Percentiles rank a stretch among this genome's conserved stretches.
phyloP scores from a whole-genome alignment of 805 yeast species.

The Metschnikowia drakensbergensis region DNA sequence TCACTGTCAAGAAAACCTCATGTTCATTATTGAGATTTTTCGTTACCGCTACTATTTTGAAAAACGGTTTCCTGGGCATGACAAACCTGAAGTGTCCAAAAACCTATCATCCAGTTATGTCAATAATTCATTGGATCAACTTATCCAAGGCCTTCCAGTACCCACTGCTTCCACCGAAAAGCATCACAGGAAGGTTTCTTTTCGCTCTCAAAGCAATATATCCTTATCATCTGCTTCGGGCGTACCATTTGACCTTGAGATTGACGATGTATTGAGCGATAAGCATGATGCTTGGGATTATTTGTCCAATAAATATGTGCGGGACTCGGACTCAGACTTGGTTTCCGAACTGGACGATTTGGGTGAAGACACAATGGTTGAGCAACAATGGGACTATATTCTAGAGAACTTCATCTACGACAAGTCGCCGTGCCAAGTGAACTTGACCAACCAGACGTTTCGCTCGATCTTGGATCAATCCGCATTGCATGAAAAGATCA shows the following conservation, averaged over 20 bases:
- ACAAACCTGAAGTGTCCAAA: constrained; percentile 5
- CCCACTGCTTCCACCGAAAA: constrained; percentile 11
- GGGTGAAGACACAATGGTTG: constrained; percentile 8
- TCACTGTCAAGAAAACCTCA: constrained; percentile 45
- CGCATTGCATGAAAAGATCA: constrained; percentile 18
- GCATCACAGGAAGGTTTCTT: constrained; percentile 4
- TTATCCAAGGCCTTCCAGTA: constrained; percentile 14
- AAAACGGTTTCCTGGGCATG: constrained; percentile 14
- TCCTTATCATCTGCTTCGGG: constrained; percentile 6
- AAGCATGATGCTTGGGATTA: constrained; percentile 19
- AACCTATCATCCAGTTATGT: constrained; percentile 9
- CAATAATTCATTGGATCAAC: constrained; percentile 12
- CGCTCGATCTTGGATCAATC: constrained; percentile 21
- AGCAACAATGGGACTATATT: constrained; percentile 36
- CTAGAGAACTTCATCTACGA: constrained; percentile 37
- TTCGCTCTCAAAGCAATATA: constrained; percentile 8
- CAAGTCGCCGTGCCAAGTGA: constrained; percentile 47
- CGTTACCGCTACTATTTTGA: constrained; percentile 45
- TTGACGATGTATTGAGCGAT: constrained; percentile 22
- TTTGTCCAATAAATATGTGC: constrained; percentile 13
- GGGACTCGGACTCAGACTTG: constrained; percentile 13
- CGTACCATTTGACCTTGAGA: constrained; percentile 20
- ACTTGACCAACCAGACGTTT: constrained; percentile 40
- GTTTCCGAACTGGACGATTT: neutral
- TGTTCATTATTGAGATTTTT: constrained; percentile 42